Evolutionary conservation across 176 grass and related monocot species (phyloP).

Genomic region (Zizania latifolia): DNA sequence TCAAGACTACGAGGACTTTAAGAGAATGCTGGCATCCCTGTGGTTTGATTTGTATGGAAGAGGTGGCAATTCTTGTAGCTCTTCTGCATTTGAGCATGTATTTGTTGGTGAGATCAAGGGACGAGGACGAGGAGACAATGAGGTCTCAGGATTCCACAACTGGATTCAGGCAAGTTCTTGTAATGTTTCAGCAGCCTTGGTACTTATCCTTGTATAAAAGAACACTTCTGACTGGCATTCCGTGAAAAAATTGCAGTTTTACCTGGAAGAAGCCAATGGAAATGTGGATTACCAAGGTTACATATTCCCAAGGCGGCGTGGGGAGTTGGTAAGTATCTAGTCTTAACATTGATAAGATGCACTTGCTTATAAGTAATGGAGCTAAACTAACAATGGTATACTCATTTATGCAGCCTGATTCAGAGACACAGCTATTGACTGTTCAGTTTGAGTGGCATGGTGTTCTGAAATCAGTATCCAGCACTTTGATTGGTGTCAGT

Average conservation of each 20-base stretch:
- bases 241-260: slow-evolving; percentile 66
- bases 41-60: slow-evolving; percentile 94
- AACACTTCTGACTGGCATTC: slow-evolving; percentile 13
- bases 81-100: slow-evolving; percentile 97
- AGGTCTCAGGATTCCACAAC: slow-evolving; percentile 96
- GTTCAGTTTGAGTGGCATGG: slow-evolving; percentile 91
- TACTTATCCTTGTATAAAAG: not conserved
- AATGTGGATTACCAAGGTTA: slow-evolving; percentile 91
- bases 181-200: slow-evolving; percentile 2
- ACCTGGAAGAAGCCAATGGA: slow-evolving; percentile 92
- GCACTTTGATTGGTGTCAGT: slow-evolving; percentile 81
- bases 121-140: slow-evolving; percentile 41
- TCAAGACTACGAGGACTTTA: slow-evolving; percentile 66
- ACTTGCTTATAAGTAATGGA: not conserved
- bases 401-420: slow-evolving; percentile 67
- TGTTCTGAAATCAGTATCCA: slow-evolving; percentile 92
- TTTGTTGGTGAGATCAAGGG: slow-evolving; percentile 95
- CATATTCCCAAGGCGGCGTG: slow-evolving; percentile 76
- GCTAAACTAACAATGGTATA: slow-evolving; percentile 28
- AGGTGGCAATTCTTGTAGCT: slow-evolving; percentile 54
- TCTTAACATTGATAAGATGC: not conserved
- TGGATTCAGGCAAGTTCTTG: slow-evolving; percentile 82
- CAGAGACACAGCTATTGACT: slow-evolving; percentile 76
- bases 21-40: slow-evolving; percentile 61
- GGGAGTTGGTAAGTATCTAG: slow-evolving; percentile 47